Evolutionary conservation across 2,329 filamentous ascomycete genomes (phyloP).

Genomic region (Raffaelea deltoideospora): DNA sequence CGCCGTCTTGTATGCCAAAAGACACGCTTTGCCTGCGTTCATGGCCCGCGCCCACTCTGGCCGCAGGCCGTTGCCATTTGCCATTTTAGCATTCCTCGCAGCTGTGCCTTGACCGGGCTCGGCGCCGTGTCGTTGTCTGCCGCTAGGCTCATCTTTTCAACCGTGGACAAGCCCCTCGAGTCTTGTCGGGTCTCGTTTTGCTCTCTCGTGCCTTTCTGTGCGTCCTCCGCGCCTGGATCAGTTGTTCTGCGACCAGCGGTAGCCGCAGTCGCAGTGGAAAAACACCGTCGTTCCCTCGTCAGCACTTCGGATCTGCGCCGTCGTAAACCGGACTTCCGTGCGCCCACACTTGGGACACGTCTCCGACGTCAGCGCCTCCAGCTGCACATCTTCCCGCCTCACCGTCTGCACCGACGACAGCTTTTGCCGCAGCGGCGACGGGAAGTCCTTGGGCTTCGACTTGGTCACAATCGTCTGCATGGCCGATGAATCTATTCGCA

Average conservation of each 20-base stretch:
- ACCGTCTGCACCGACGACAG: constrained; percentile 75
- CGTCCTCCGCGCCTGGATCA: too few relatives aligned
- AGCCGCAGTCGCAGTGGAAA: constrained; percentile 73
- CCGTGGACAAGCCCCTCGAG: too few relatives aligned
- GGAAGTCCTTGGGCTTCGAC: constrained; percentile 83
- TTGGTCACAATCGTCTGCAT: constrained; percentile 63
- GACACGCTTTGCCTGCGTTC: too few relatives aligned
- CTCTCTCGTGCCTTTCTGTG: too few relatives aligned
- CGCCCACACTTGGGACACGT: constrained; percentile 69
- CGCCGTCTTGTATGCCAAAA: too few relatives aligned
- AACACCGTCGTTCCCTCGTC: constrained; percentile 93
- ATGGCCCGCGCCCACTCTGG: too few relatives aligned
- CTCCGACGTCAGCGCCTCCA: constrained; percentile 50
- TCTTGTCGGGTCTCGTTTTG: too few relatives aligned
- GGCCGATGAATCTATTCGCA: constrained; percentile 44
- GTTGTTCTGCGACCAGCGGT: constrained; percentile 57
- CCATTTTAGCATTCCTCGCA: too few relatives aligned
- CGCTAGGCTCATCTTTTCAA: too few relatives aligned
- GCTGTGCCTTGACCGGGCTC: too few relatives aligned
- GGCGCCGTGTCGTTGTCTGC: too few relatives aligned
- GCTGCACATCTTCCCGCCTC: constrained; percentile 61
- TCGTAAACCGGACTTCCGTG: constrained; percentile 71
- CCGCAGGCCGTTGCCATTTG: too few relatives aligned
- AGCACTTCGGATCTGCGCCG: constrained; percentile 74
- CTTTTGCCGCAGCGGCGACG: constrained; percentile 76